Conservation (phyloP, 228 moss, liverwort and hornwort genomes). For the Sphagnum fallax region DNA sequence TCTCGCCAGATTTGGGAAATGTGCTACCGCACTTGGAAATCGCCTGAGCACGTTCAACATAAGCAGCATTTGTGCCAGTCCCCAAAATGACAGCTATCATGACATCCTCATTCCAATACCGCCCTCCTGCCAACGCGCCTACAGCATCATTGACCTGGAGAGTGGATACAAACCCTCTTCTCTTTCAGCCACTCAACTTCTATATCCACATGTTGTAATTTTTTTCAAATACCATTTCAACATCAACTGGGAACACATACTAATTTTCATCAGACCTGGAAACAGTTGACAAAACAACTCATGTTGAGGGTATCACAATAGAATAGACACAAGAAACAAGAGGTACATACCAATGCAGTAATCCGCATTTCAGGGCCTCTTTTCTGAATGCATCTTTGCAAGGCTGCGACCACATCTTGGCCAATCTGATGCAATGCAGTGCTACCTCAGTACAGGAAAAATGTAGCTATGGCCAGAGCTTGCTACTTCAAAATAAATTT, state of each 20-base stretch:
- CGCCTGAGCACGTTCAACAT: slow-evolving; percentile 47
- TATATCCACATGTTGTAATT: not conserved
- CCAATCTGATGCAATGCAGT: slow-evolving; percentile 29
- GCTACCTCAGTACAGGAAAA: slow-evolving; percentile 1
- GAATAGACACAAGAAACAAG: too few species aligned
- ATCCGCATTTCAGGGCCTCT: slow-evolving; percentile 60
- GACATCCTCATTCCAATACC: slow-evolving; percentile 56
- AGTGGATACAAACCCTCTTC: not conserved
- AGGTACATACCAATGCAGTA: slow-evolving; percentile 46
- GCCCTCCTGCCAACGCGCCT: slow-evolving; percentile 51
- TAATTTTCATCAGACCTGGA: not conserved
- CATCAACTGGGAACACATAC: not conserved
- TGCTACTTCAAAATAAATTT: not conserved
- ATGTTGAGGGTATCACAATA: too few species aligned
- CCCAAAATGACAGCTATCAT: slow-evolving; percentile 48
- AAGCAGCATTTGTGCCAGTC: slow-evolving; percentile 52
- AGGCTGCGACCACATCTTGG: slow-evolving; percentile 59
- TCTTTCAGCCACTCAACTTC: not conserved
- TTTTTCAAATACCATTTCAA: not conserved
- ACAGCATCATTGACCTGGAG: slow-evolving; percentile 53
- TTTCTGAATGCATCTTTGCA: slow-evolving; percentile 42
- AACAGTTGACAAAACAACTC: not conserved
- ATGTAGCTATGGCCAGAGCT: not conserved
- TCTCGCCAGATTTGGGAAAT: slow-evolving; percentile 32
- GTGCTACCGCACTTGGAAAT: slow-evolving; percentile 41